Conservation (phyloP, 1,284 basidiomycete species). For the Cutaneotrichosporon daszewskae region DNA sequence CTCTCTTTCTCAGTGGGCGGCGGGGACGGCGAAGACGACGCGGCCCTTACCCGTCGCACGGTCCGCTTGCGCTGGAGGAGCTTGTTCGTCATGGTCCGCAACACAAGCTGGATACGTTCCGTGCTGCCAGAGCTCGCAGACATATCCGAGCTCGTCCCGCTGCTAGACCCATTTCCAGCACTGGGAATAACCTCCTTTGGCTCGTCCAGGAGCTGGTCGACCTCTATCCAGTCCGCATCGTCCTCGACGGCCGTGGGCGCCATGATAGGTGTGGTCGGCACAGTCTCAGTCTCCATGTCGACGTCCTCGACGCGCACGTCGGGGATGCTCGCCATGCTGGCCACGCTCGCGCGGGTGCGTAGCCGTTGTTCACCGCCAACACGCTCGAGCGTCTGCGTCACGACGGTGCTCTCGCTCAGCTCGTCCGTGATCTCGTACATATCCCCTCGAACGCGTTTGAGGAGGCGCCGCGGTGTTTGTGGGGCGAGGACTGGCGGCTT, state of each 20-base stretch:
- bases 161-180: slow-evolving; percentile 7
- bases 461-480: slow-evolving; percentile 20
- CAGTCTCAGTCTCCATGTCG: neutral
- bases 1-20: neutral
- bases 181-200: slow-evolving; percentile 9
- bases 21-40: slow-evolving; percentile 9
- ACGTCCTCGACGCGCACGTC: slow-evolving; percentile 21
- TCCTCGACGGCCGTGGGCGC: slow-evolving; percentile 10
- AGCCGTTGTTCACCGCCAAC: slow-evolving; percentile 9
- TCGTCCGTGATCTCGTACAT: slow-evolving; percentile 49
- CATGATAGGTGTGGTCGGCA: slow-evolving; percentile 3
- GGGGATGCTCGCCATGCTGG: neutral
- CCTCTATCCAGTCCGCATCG: slow-evolving; percentile 46
- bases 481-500: neutral
- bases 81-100: slow-evolving; percentile 50
- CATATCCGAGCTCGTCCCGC: neutral
- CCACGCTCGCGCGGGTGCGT: neutral
- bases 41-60: slow-evolving; percentile 29
- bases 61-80: slow-evolving; percentile 47
- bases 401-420: slow-evolving; percentile 38
- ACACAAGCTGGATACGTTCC: slow-evolving; percentile 46
- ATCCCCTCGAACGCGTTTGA: slow-evolving; percentile 28
- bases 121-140: too few relatives aligned
- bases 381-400: slow-evolving; percentile 27
- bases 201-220: slow-evolving; percentile 28